Conservation (phyloP, 768 basidiomycete genomes). For the Boletellus ananiceps region DNA sequence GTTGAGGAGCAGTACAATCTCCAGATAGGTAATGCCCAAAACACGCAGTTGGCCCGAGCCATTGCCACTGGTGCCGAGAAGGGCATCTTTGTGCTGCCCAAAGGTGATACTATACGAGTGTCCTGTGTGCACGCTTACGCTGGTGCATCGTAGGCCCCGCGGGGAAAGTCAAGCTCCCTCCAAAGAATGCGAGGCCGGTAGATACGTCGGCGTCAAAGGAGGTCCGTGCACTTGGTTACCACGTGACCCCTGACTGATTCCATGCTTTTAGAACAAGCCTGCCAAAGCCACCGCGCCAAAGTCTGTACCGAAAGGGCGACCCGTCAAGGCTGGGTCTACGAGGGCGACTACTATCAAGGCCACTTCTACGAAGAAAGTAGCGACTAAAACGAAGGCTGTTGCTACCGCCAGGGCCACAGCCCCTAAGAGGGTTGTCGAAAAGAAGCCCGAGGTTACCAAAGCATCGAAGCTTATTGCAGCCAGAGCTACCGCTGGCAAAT, state of each 20-base stretch:
- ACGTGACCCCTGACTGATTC: conserved; percentile 21
- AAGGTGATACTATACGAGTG: conserved; percentile 48
- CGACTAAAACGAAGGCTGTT: conserved; percentile 36
- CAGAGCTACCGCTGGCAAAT: conserved; percentile 17
- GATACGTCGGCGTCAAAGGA: conserved; percentile 55
- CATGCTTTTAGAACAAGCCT: conserved; percentile 24
- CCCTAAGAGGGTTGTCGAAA: conserved; percentile 39
- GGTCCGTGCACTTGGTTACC: conserved; percentile 36
- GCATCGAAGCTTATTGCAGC: conserved; percentile 20
- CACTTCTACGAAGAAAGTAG: conserved; percentile 22
- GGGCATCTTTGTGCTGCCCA: conserved; percentile 80
- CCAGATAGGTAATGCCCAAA: conserved; percentile 73
- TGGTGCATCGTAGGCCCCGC: conserved; percentile 33
- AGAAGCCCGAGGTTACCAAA: conserved; percentile 33
- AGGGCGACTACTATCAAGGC: conserved; percentile 25
- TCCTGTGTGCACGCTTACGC: conserved; percentile 3
- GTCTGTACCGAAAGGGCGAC: conserved; percentile 18
- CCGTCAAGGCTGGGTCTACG: conserved; percentile 25
- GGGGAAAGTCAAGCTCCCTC: conserved; percentile 64
- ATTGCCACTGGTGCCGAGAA: conserved; percentile 80
- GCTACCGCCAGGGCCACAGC: conserved; percentile 32
- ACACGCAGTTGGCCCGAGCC: conserved; percentile 73
- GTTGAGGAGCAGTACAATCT: conserved; percentile 82
- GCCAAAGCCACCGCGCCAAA: conserved; percentile 31
- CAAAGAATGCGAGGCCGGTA: conserved; percentile 48